Percentiles rank a stretch among this genome's conserved stretches.
These are phyloP conservation scores for Dimocarpus longan DNA, from an alignment of 345 rosid genomes.

Conservation along the genomic window DNA sequence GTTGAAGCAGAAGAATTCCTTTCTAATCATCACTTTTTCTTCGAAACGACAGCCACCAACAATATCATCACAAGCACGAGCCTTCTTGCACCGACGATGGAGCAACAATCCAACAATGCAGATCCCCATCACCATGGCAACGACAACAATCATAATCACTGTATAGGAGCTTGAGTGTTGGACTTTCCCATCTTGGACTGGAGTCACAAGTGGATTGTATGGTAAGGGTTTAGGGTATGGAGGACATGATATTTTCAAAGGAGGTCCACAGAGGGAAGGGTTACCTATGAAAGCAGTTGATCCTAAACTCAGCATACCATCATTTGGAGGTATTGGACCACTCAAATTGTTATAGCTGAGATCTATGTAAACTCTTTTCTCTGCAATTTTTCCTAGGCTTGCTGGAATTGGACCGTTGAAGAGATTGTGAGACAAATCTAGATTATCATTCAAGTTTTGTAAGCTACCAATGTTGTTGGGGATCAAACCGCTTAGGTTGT, in stretches of 20 bases:
- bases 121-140: conserved; percentile 47
- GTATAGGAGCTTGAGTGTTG: conserved; percentile 17
- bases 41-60: conserved; percentile 33
- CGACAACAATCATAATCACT: conserved; percentile 23
- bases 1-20: conserved; percentile 63
- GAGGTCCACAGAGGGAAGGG: conserved; percentile 71
- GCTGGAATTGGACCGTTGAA: conserved; percentile 69
- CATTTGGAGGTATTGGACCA: conserved; percentile 67
- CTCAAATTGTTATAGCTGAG: conserved; percentile 77
- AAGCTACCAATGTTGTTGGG: conserved; percentile 64
- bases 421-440: conserved; percentile 78
- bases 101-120: conserved; percentile 52
- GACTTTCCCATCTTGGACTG: conserved; percentile 13
- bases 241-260: conserved; percentile 54
- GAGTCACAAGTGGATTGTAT: conserved; percentile 23
- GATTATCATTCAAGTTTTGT: conserved; percentile 56
- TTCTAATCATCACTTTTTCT: conserved; percentile 44
- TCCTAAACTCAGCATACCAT: conserved; percentile 54
- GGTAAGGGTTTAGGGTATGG: conserved; percentile 26
- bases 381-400: conserved; percentile 69
- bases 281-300: conserved; percentile 84
- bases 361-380: conserved; percentile 58
- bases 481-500: conserved; percentile 52
- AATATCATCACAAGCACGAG: conserved; percentile 29
- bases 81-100: conserved; percentile 46